These are phyloP conservation scores for Fusarium keratoplasticum DNA, from an alignment of 2,329 filamentous ascomycete species.

Conservation along the genomic window DNA sequence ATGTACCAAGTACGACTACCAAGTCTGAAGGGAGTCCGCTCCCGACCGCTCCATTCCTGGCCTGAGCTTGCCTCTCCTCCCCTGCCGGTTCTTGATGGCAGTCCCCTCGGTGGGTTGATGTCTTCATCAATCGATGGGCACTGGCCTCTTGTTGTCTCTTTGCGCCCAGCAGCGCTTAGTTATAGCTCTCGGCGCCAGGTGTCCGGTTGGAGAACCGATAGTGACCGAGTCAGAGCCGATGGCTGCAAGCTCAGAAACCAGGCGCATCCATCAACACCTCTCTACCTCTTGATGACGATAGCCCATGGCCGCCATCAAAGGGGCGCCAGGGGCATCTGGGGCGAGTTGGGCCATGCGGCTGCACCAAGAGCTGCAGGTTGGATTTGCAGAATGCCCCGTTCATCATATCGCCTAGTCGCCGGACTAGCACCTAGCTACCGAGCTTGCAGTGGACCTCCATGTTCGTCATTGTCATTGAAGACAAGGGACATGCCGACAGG, in stretches of 20 bases:
- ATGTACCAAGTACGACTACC: slow-evolving; percentile 20
- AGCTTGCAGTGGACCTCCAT: slow-evolving; percentile 43
- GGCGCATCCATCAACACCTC: slow-evolving; percentile 6
- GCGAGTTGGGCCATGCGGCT: slow-evolving; percentile 33
- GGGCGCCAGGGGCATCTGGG: slow-evolving; percentile 11
- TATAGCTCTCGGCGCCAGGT: background rate
- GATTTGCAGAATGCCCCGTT: slow-evolving; percentile 39
- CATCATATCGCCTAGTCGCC: slow-evolving; percentile 36
- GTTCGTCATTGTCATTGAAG: slow-evolving; percentile 43
- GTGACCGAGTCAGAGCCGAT: slow-evolving; percentile 23
- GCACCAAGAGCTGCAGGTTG: slow-evolving; percentile 34
- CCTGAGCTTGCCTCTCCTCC: slow-evolving; percentile 22
- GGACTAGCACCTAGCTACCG: slow-evolving; percentile 44
- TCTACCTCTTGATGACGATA: slow-evolving; percentile 8
- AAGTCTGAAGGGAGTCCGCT: slow-evolving; percentile 29
- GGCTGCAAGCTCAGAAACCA: slow-evolving; percentile 7
- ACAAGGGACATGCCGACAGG: slow-evolving; percentile 27
- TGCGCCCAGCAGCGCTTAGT: background rate
- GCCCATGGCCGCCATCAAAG: background rate
- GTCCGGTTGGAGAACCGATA: background rate
- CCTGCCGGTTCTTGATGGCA: slow-evolving; percentile 1
- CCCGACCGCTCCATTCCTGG: slow-evolving; percentile 31
- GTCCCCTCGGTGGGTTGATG: background rate
- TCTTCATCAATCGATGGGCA: background rate
- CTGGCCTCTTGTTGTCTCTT: background rate